Base-by-base conservation (phyloP, 345 rosid genomes). In the Euphorbia peplus region DNA sequence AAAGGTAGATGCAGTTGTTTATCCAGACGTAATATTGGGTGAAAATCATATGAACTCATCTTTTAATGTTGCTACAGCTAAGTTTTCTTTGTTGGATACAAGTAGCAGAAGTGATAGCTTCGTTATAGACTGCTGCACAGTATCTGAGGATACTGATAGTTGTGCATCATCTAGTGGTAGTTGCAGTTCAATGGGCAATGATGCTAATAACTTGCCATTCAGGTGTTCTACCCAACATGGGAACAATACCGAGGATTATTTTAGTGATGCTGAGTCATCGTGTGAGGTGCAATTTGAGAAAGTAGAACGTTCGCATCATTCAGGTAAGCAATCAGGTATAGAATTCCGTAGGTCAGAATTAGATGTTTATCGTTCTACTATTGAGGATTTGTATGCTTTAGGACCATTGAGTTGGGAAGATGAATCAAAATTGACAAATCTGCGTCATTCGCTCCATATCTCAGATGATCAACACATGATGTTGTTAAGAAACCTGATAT, bases 161-260 rank as follows among this genome's bases (percentile, higher is more conserved):
- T 42, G 71, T 63, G n/a, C 66, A 60, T 82, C 80, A 21, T 82
- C 85, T 28, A 76, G 79, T 67, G 85, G 79, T 71, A 82, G 85
- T 70, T 82, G 75, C 73, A 78, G 65, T 62, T 35, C 67, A 19
- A 37, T 54, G 21, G 56, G 64, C 26, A 12, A 37, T n/a, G 51
- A 26, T 72, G 52, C 65, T 48, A 15, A 41, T 51, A 61, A 70
- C 25, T 24, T 53, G 39, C 55, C 52, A 6, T 59, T 19, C 56
- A 44, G 64, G 28, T 60, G 28, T 42, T 29, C 24, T 48, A 13
- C 41, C 13, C 26, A 57, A 55, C 32, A 39, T 57, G 52, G 8
- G 51, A 29, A 44, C 37, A 24, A 57, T 22, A 18, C 14, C 26
- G 80, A 52, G 42, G 70, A 68, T 52, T 67, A 26, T 60, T 48